phyloP scores from a whole-genome alignment of 2,329 filamentous ascomycete species.

The Trichoderma atroviride region DNA sequence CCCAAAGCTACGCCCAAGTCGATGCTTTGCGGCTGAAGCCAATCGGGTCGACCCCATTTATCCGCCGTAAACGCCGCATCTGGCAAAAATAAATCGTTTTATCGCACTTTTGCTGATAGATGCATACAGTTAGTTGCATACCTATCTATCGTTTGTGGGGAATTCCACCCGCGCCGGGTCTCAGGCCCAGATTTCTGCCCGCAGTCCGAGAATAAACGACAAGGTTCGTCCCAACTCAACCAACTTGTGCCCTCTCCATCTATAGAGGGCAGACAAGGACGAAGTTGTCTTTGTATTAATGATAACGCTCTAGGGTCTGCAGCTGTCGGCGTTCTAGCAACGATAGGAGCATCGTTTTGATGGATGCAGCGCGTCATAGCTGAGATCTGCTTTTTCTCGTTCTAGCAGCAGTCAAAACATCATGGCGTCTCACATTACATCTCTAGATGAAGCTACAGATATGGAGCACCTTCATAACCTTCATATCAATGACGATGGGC shows the following conservation, averaged over 20 bases:
- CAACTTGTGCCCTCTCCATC: not conserved
- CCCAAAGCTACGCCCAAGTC: not conserved
- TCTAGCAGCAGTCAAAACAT: not conserved
- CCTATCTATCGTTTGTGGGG: constrained; percentile 4
- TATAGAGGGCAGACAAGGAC: not conserved
- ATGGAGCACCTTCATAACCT: constrained; percentile 19
- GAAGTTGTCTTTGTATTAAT: not conserved
- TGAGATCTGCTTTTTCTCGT: not conserved
- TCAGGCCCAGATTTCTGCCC: constrained; percentile 3
- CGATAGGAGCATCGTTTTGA: not conserved
- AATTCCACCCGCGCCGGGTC: not conserved
- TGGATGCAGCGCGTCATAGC: not conserved
- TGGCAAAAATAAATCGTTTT: not conserved
- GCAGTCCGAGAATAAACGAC: constrained; percentile 11
- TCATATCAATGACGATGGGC: not conserved
- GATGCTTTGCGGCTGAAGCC: not conserved
- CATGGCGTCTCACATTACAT: not conserved
- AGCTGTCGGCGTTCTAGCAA: not conserved
- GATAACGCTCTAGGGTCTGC: not conserved
- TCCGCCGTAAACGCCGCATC: not conserved
- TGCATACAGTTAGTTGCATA: not conserved
- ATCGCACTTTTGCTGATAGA: not conserved
- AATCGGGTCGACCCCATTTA: not conserved
- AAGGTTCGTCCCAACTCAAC: not conserved
- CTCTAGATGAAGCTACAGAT: constrained; percentile 1